Conservation (phyloP, 2,329 filamentous ascomycete species). For the Neophaeococcomyces aloes region DNA sequence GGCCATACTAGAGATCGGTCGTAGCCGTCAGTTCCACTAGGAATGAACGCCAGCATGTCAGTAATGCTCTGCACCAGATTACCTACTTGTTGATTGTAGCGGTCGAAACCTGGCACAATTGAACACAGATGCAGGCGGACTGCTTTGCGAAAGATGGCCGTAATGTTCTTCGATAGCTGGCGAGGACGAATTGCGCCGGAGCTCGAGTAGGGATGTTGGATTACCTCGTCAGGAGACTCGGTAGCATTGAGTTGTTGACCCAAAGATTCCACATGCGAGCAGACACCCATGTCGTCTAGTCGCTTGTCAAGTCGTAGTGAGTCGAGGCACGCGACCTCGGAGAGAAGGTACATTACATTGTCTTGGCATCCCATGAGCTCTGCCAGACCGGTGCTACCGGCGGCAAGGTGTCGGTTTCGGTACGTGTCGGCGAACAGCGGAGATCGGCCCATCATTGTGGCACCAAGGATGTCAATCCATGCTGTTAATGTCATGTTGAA, state of each 20-base stretch:
- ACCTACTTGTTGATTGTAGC: constrained; percentile 60
- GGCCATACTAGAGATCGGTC: constrained; percentile 92
- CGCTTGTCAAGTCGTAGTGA: constrained; percentile 73
- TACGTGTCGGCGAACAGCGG: constrained; percentile 92
- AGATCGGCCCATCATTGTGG: constrained; percentile 78
- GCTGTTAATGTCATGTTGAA: constrained; percentile 93
- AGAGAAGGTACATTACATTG: constrained; percentile 93
- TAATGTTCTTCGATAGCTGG: constrained; percentile 80
- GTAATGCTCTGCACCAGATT: constrained; percentile 70
- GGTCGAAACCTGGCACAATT: constrained; percentile 77
- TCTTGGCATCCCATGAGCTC: constrained; percentile 98
- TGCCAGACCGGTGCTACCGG: constrained; percentile 60
- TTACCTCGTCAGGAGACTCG: constrained; percentile 50
- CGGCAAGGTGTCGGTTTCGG: constrained; percentile 72
- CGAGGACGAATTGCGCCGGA: constrained; percentile 70
- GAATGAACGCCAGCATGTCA: constrained; percentile 68
- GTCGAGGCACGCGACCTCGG: constrained; percentile 92
- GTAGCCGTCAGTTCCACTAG: constrained; percentile 67
- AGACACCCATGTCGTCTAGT: constrained; percentile 69
- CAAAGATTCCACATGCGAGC: constrained; percentile 78
- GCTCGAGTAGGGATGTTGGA: constrained; percentile 48
- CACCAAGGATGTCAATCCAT: constrained; percentile 95
- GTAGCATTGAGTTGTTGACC: constrained; percentile 77
- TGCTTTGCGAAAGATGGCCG: constrained; percentile 77
- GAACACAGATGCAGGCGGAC: constrained; percentile 96